Evolutionary conservation across 1,284 basidiomycete genomes (phyloP).

Genomic region (Marasmius tenuissimus): DNA sequence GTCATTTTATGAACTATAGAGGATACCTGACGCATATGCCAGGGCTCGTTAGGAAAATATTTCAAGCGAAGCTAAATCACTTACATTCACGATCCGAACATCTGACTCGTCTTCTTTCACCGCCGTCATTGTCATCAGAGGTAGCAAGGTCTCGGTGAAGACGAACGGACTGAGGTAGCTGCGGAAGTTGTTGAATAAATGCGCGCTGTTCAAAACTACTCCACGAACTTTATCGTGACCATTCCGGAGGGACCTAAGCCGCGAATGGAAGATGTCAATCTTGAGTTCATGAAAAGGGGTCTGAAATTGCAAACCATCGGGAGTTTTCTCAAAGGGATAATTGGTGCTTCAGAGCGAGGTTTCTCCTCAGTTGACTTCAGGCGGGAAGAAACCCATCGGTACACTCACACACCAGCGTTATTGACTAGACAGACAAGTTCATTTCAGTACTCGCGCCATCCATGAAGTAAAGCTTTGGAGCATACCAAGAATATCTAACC

Average conservation of each 20-base stretch:
- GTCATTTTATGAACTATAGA: slow-evolving; percentile 15
- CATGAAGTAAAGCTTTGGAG: background rate
- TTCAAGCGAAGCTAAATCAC: slow-evolving; percentile 12
- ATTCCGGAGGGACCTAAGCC: slow-evolving; percentile 33
- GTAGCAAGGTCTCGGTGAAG: slow-evolving; percentile 46
- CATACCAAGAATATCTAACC: slow-evolving; percentile 31
- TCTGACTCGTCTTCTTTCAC: slow-evolving; percentile 38
- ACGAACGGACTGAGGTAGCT: slow-evolving; percentile 49
- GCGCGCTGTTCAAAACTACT: background rate
- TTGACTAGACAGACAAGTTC: slow-evolving; percentile 31
- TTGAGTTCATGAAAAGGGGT: background rate
- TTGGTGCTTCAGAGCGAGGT: slow-evolving; percentile 8
- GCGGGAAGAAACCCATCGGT: background rate
- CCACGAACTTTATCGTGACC: slow-evolving; percentile 42
- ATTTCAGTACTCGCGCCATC: background rate
- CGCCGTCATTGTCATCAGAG: slow-evolving; percentile 46
- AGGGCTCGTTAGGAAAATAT: background rate
- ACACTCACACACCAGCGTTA: slow-evolving; percentile 40
- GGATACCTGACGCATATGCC: slow-evolving; percentile 8
- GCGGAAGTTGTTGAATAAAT: background rate
- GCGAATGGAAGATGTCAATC: background rate
- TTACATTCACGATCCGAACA: slow-evolving; percentile 50
- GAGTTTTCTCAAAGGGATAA: slow-evolving; percentile 24
- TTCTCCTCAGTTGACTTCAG: background rate
- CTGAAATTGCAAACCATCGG: slow-evolving; percentile 29